Percentiles rank a stretch among this genome's conserved stretches.
Evolutionary conservation across 192 early-diverging fungal species (phyloP).

Genomic region (Umbelopsis isabellina): DNA sequence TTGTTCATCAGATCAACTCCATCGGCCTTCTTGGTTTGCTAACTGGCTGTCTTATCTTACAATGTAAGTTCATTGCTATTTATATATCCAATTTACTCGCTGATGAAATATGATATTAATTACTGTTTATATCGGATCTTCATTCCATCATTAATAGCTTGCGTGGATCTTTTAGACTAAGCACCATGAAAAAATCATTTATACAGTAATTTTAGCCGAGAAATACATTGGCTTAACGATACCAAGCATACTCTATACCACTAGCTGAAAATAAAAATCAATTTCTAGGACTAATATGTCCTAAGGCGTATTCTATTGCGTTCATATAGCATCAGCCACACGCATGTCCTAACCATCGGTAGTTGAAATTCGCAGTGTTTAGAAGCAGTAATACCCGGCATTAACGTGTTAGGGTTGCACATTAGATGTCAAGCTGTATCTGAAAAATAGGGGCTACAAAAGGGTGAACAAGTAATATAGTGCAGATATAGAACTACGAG

Average conservation of each 20-base stretch:
- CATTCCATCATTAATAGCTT: constrained; percentile 5
- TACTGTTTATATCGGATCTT: not conserved
- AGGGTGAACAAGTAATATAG: not conserved
- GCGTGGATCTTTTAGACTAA: constrained; percentile 32
- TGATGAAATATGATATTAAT: not conserved
- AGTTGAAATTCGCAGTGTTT: no score
- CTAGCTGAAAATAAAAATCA: no score
- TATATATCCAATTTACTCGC: not conserved
- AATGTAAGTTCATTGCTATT: constrained; percentile 35
- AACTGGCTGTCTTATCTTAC: constrained; percentile 31
- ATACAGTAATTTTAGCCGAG: no score
- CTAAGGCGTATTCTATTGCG: no score
- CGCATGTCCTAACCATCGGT: no score
- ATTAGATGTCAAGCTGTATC: constrained; percentile 1
- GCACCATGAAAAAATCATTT: not conserved
- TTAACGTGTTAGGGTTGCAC: not conserved
- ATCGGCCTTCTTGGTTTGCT: constrained; percentile 31
- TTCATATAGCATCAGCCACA: no score
- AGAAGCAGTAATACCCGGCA: not conserved
- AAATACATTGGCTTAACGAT: no score
- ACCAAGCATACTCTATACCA: no score
- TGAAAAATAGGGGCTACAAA: constrained; percentile 12
- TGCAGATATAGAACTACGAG: not conserved
- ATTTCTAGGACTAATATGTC: no score
- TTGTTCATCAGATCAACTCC: constrained; percentile 10